phyloP scores from a whole-genome alignment of 2,329 filamentous ascomycete genomes.

The Leptographium procerum region DNA sequence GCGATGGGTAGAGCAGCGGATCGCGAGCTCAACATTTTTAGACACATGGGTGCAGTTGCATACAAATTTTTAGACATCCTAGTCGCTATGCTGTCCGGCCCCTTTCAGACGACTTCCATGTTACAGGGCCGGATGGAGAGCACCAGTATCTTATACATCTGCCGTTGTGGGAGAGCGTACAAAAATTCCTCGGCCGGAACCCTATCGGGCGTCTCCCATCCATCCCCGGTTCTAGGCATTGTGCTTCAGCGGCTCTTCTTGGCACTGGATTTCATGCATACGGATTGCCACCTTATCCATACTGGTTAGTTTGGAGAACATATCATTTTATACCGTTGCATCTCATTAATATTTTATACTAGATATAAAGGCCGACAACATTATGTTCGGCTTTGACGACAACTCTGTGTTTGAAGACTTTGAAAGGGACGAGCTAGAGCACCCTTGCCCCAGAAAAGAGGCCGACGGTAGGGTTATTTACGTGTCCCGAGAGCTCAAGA shows the following conservation, averaged over 20 bases:
- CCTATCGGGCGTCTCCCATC: neutral
- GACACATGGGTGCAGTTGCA: neutral
- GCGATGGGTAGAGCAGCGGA: neutral
- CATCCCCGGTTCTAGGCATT: neutral
- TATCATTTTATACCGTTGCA: too few relatives aligned
- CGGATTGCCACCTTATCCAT: neutral
- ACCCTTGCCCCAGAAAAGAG: neutral
- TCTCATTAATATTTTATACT: neutral
- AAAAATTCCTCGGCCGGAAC: neutral
- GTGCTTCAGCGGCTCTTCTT: neutral
- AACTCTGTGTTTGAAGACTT: neutral
- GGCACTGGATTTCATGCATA: neutral
- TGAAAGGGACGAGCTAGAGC: neutral
- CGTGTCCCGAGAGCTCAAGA: neutral
- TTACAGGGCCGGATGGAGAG: neutral
- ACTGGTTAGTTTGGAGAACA: neutral
- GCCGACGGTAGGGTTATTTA: neutral
- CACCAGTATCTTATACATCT: neutral
- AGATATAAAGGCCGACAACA: neutral
- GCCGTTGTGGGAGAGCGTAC: neutral
- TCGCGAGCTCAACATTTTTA: neutral
- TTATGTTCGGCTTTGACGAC: neutral
- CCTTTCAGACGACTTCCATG: neutral
- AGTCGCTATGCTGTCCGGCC: neutral
- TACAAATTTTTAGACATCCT: neutral